phyloP scores from a whole-genome alignment of 2,329 filamentous ascomycete genomes.

The Hirsutella rhossiliensis region DNA sequence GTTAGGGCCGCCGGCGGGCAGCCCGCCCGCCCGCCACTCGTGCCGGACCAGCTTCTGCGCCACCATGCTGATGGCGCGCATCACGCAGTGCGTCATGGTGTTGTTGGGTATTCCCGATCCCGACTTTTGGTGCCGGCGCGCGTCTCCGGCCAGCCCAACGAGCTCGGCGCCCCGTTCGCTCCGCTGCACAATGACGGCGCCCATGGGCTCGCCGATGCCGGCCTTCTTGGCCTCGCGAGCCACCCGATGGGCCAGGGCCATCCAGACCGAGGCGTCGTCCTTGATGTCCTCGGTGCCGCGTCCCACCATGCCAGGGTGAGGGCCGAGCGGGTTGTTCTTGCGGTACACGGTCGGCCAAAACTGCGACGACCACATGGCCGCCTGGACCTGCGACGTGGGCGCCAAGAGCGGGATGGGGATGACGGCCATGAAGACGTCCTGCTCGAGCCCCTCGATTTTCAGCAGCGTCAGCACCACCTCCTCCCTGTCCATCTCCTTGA shows the following conservation, averaged over 20 bases:
- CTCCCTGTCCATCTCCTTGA: slow-evolving; percentile 37
- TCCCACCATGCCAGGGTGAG: slow-evolving; percentile 63
- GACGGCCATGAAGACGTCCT: slow-evolving; percentile 44
- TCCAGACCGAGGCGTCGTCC: slow-evolving; percentile 51
- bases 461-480: slow-evolving; percentile 37
- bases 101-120: slow-evolving; percentile 44
- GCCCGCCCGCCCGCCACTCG: slow-evolving; percentile 30
- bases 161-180: slow-evolving; percentile 38
- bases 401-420: slow-evolving; percentile 61
- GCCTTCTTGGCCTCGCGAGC: slow-evolving; percentile 44
- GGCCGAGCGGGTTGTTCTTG: slow-evolving; percentile 77
- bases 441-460: slow-evolving; percentile 36
- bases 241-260: slow-evolving; percentile 52
- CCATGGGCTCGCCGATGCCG: slow-evolving; percentile 56
- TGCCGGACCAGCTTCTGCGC: slow-evolving; percentile 52
- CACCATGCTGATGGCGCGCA: slow-evolving; percentile 75
- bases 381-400: slow-evolving; percentile 65
- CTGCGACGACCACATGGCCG: slow-evolving; percentile 58
- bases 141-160: slow-evolving; percentile 66
- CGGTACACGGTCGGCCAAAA: slow-evolving; percentile 83
- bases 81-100: slow-evolving; percentile 64
- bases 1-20: slow-evolving; percentile 22
- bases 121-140: slow-evolving; percentile 50
- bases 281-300: slow-evolving; percentile 59
- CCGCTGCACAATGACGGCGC: slow-evolving; percentile 64